A percentile compares a stretch with the other conserved stretches of the same genome.
phyloP scores from a whole-genome alignment of 495 filamentous ascomycete species.

The Penicillium simplicissimum region DNA sequence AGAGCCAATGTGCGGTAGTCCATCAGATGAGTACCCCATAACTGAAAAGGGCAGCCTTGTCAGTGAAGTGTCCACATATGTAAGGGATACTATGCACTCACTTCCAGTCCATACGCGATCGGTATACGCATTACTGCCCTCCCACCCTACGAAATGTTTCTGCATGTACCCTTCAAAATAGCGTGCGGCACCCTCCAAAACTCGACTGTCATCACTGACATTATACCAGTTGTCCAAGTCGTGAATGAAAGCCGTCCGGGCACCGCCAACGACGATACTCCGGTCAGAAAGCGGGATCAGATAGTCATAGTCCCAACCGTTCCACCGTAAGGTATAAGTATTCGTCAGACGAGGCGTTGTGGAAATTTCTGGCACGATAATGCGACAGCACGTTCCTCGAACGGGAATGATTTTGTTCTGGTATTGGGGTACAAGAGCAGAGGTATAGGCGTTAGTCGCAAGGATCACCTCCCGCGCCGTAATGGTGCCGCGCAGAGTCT shows the following conservation, averaged over 20 bases:
- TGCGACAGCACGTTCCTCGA: slow-evolving; percentile 50
- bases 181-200: slow-evolving; percentile 38
- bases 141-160: slow-evolving; percentile 51
- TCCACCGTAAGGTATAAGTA: slow-evolving; percentile 32
- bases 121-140: slow-evolving; percentile 41
- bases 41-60: slow-evolving; percentile 17
- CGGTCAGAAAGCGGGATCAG: slow-evolving; percentile 52
- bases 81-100: slow-evolving; percentile 28
- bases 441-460: slow-evolving; percentile 80
- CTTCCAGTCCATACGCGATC: slow-evolving; percentile 56
- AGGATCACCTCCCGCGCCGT: slow-evolving; percentile 62
- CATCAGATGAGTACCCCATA: slow-evolving; percentile 45
- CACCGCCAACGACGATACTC: slow-evolving; percentile 56
- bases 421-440: slow-evolving; percentile 67
- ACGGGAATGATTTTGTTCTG: slow-evolving; percentile 74
- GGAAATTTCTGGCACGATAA: slow-evolving; percentile 28
- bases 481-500: slow-evolving; percentile 65
- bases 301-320: slow-evolving; percentile 45
- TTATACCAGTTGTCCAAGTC: slow-evolving; percentile 48
- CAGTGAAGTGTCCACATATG: slow-evolving; percentile 1
- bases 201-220: slow-evolving; percentile 48
- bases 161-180: slow-evolving; percentile 55
- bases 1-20: slow-evolving; percentile 44
- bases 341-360: slow-evolving; percentile 18
- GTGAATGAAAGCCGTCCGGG: slow-evolving; percentile 34